Evolutionary conservation across 2,329 filamentous ascomycete genomes (phyloP).

Genomic region (Tolypocladium pustulatum): DNA sequence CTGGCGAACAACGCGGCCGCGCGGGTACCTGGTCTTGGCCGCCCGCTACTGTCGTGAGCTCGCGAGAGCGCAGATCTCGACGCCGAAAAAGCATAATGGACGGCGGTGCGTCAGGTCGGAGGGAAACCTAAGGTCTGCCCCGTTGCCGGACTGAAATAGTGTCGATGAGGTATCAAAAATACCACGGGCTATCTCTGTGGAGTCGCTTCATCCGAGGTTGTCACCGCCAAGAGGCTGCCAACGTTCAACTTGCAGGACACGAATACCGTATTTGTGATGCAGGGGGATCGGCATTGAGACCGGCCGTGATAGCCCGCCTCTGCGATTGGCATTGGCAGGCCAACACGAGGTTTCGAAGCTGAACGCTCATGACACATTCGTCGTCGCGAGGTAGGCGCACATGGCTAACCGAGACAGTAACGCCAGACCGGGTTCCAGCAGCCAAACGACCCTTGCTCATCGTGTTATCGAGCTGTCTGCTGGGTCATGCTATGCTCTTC

Average conservation of each 20-base stretch:
- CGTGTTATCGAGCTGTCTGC: neutral
- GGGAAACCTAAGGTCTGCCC: neutral
- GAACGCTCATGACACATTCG: no score
- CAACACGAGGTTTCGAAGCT: neutral
- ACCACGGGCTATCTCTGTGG: neutral
- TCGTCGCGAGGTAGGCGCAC: neutral
- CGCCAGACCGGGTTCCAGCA: neutral
- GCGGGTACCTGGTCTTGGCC: neutral
- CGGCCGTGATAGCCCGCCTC: neutral
- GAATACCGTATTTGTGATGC: neutral
- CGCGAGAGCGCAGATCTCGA: neutral
- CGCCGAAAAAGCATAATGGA: neutral
- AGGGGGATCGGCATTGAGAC: neutral
- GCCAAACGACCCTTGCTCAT: neutral
- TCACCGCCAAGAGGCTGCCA: neutral
- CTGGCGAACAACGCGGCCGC: no score
- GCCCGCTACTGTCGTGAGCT: neutral
- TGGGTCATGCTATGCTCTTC: neutral
- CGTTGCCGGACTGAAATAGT: neutral
- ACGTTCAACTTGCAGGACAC: neutral
- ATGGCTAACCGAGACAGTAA: neutral
- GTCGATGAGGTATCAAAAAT: no score
- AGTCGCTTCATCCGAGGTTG: neutral
- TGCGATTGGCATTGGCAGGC: neutral
- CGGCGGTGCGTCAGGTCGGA: neutral